phyloP scores from a whole-genome alignment of 306 rosid genomes.

The Cucurbita maxima region DNA sequence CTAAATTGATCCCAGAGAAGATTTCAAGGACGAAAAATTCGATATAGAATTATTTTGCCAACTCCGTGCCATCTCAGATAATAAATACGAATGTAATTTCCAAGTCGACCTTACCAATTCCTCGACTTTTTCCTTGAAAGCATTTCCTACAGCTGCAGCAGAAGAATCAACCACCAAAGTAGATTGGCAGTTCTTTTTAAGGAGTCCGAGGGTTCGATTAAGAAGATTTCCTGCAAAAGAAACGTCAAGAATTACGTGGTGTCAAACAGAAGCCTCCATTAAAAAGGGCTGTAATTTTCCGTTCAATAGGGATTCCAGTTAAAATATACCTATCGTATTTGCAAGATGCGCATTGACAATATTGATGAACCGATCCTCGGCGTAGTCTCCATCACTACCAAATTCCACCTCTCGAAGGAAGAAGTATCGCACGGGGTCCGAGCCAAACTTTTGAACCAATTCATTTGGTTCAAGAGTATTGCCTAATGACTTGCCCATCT shows the following conservation, averaged over 20 bases:
- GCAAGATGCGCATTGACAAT: constrained; percentile 96
- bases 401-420: constrained; percentile 90
- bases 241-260: not conserved
- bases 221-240: constrained; percentile 71
- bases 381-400: constrained; percentile 88
- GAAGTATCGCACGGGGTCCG: constrained; percentile 92
- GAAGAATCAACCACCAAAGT: constrained; percentile 62
- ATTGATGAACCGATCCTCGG: constrained; percentile 84
- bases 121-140: constrained; percentile 54
- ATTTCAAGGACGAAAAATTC: not conserved
- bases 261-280: not conserved
- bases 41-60: not conserved
- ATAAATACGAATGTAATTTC: not conserved
- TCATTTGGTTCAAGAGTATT: constrained; percentile 96
- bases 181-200: constrained; percentile 79
- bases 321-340: constrained; percentile 65
- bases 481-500: constrained; percentile 94
- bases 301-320: constrained; percentile 1
- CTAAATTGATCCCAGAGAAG: not conserved
- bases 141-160: constrained; percentile 58
- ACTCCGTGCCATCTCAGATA: not conserved
- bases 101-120: constrained; percentile 31
- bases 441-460: constrained; percentile 65
- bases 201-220: constrained; percentile 80
- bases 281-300: not conserved